Base-by-base conservation (phyloP, 768 basidiomycete genomes). In the Tephrocybe sp. region DNA sequence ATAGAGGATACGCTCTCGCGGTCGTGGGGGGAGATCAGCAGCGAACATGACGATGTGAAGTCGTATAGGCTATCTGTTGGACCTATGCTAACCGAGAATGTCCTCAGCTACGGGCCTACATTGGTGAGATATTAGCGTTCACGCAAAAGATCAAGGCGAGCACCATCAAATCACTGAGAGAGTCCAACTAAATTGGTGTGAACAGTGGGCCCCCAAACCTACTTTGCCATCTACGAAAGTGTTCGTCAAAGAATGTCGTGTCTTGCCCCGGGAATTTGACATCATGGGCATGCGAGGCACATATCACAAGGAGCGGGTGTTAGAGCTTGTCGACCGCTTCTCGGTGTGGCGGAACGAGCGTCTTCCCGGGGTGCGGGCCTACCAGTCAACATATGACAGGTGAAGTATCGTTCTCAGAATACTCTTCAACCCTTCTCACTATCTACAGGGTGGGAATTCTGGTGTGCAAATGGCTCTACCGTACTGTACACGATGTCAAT, bases 331-430 rank as follows among this genome's bases (percentile, higher is more conserved):
- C 1, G 66, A 76, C 18, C 75, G 73, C 19, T 85, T 95, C 62
- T 78, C 80, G 35, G 63, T 73, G 16, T 91, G 89, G 91, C 77
- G 88, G 26, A 73, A 75, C 31, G 78, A 87, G 52, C 80, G 92
- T 26, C 64, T 83, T 4, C 81, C 89, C 16, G 90, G 91, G 3
- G 80, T 83, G 21, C 80, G 86, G 27, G 90, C 90, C 4, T 86
- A 90, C 60, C 86, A 90, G 59, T 93, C 90, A 0, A 84, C 79
- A n/a, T 92, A 93, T 57, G 92, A 95, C 60, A 79, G 85, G 79
- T 84, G 62, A 31, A 74, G 63, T 39, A 47, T 19, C 51, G 9
- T 28, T 46, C 36, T 39, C 53, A 39, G 30, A n/a, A 52, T 24
- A 32, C 16, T 34, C 9, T 18, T 7, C 11, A 39, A 24, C 21